Conservation (phyloP, 257 asterid genomes). For the Capsicum chinense region DNA sequence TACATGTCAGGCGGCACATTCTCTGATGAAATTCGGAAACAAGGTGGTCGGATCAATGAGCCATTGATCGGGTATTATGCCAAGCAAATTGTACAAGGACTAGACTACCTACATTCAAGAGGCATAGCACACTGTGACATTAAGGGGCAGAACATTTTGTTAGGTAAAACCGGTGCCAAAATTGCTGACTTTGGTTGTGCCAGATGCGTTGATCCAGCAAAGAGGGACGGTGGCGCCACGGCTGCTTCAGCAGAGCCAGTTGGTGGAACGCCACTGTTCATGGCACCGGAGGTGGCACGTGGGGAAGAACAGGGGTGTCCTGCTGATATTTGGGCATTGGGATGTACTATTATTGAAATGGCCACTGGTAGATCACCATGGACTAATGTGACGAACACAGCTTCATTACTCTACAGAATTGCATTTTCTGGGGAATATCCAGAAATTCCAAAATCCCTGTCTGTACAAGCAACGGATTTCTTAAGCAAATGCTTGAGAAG, state of each 20-base stretch:
- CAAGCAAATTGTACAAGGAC: slow-evolving; percentile 51
- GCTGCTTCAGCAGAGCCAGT: neutral
- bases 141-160: slow-evolving; percentile 65
- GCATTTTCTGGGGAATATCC: slow-evolving; percentile 69
- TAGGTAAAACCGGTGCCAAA: slow-evolving; percentile 50
- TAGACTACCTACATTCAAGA: slow-evolving; percentile 63
- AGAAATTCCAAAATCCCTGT: slow-evolving; percentile 51
- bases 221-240: neutral
- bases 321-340: slow-evolving; percentile 81
- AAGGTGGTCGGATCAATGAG: slow-evolving; percentile 51
- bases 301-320: slow-evolving; percentile 73
- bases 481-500: slow-evolving; percentile 62
- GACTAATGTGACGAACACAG: slow-evolving; percentile 45
- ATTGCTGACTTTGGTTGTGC: slow-evolving; percentile 86
- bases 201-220: slow-evolving; percentile 34
- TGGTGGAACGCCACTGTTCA: slow-evolving; percentile 78
- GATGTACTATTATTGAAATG: slow-evolving; percentile 82
- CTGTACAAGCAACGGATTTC: slow-evolving; percentile 66
- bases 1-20: slow-evolving; percentile 57
- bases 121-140: slow-evolving; percentile 79
- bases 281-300: slow-evolving; percentile 84
- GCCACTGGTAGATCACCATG: slow-evolving; percentile 68
- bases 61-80: slow-evolving; percentile 41
- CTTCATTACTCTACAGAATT: slow-evolving; percentile 50
- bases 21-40: slow-evolving; percentile 34